These are phyloP conservation scores for Lasiosphaeria miniovina DNA, from an alignment of 495 filamentous ascomycete species.

Conservation along the genomic window DNA sequence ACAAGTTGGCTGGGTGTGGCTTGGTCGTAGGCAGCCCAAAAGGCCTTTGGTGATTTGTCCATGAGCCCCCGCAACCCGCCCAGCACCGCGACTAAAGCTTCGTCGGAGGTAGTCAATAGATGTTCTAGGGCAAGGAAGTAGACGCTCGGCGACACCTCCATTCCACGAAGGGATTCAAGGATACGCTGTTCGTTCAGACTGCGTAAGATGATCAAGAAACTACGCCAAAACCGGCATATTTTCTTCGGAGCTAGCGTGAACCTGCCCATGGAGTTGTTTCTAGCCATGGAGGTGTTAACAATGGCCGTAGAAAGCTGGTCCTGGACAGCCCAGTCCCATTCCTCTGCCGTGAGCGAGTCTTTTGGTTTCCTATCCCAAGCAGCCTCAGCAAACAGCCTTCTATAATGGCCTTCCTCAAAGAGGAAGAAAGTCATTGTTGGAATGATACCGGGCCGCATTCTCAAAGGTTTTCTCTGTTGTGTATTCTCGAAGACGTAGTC, in stretches of 20 bases:
- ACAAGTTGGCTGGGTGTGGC: constrained; percentile 70
- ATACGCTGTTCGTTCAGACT: constrained; percentile 71
- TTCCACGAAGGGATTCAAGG: constrained; percentile 68
- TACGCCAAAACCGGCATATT: constrained; percentile 70
- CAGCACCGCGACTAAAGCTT: constrained; percentile 59
- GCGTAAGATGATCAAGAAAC: constrained; percentile 64
- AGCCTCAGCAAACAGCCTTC: constrained; percentile 63
- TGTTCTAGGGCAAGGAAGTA: constrained; percentile 76
- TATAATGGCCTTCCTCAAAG: constrained; percentile 60
- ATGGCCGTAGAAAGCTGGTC: constrained; percentile 55
- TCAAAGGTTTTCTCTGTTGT: constrained; percentile 68
- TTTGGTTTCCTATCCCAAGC: constrained; percentile 61
- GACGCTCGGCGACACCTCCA: constrained; percentile 68
- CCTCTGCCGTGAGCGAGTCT: constrained; percentile 52
- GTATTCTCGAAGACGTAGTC: constrained; percentile 74
- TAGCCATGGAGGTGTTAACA: constrained; percentile 18
- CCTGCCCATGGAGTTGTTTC: constrained; percentile 17
- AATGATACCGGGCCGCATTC: constrained; percentile 61
- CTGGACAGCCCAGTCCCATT: constrained; percentile 81
- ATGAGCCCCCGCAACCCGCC: constrained; percentile 65
- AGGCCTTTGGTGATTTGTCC: constrained; percentile 68
- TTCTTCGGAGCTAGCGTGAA: constrained; percentile 19
- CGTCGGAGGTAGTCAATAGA: constrained; percentile 55
- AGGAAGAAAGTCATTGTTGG: constrained; percentile 80
- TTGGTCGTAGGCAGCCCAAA: constrained; percentile 81